Evolutionary conservation across 1,284 basidiomycete genomes (phyloP).

Genomic region (Ganoderma meredithae): DNA sequence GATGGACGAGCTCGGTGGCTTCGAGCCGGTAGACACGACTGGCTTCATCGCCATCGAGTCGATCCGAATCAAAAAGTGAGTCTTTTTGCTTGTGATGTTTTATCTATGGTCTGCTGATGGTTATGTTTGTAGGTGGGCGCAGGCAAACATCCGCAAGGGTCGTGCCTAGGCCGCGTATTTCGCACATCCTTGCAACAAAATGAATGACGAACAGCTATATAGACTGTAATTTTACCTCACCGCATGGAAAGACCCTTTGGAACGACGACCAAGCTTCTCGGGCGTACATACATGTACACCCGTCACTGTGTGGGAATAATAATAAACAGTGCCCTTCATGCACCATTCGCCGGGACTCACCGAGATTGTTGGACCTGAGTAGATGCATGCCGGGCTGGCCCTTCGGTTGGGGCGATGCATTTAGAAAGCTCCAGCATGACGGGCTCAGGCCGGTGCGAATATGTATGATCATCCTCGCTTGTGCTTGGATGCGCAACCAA

Average conservation of each 20-base stretch:
- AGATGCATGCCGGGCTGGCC: too few relatives aligned
- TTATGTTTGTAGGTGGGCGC: conserved; percentile 71
- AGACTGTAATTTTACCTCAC: conserved; percentile 13
- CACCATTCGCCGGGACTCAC: too few relatives aligned
- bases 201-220: background rate
- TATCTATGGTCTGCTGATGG: background rate
- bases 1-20: conserved; percentile 99
- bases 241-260: background rate
- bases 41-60: conserved; percentile 97
- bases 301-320: too few relatives aligned
- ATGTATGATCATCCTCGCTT: too few relatives aligned
- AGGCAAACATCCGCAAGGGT: conserved; percentile 84
- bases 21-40: conserved; percentile 91
- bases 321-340: too few relatives aligned
- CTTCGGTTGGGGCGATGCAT: too few relatives aligned
- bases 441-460: too few relatives aligned
- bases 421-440: too few relatives aligned
- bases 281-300: too few relatives aligned
- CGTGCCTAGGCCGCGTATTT: conserved; percentile 36
- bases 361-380: too few relatives aligned
- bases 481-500: too few relatives aligned
- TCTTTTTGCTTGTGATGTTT: conserved; percentile 33
- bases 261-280: background rate
- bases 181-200: background rate
- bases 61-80: conserved; percentile 94